Evolutionary conservation across 495 filamentous ascomycete genomes (phyloP), one percentile per base, ranked within the genome.

Genomic region (Glonium stellatum): DNA sequence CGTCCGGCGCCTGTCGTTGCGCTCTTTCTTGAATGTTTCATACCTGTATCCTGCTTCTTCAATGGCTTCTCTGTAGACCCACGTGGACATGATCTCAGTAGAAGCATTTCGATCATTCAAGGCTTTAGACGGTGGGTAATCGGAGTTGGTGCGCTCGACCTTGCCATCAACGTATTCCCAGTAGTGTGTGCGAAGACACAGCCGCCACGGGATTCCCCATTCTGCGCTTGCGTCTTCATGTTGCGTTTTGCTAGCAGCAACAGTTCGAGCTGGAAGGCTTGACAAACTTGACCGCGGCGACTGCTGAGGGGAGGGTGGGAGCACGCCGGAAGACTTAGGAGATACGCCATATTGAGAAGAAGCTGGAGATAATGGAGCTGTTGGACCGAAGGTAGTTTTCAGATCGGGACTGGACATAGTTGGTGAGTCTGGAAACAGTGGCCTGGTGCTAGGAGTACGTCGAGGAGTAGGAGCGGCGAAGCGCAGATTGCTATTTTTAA

Each of bases 81-180:
- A 68, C 0, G 65, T 59, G 11, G 58, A 54, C 1, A 58, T 34
- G n/a, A 68, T 60, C 42, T 68, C 62, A 11, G 65, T 68, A 54
- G 49, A 62, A 22, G 39, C 47, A 6, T 58, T 56, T 42, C 65
- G 54, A 52, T 68, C 62, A 0, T 48, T 34, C 21, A 54, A 58
- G 6, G 55, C 37, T 21, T 22, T 36, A 3, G 55, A 55, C 1
- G 59, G 6, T 9, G 54, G 44, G 4, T 13, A 4, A 8, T 57
- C 46, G 10, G 62, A 59, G 46, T 68, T 65, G 25, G 55, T 15
- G 5, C 55, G 18, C 18, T 21, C 46, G 5, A 64, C 50, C 23
- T 54, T 64, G 35, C 62, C 53, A 47, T 68, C 65, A 15, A 65
- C 57, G 21, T 54, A 61, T 6, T 60, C 21, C 65, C 65, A 68